These are phyloP conservation scores for Neurospora sp. DNA, from an alignment of 2,329 filamentous ascomycete genomes.

Conservation along the genomic window DNA sequence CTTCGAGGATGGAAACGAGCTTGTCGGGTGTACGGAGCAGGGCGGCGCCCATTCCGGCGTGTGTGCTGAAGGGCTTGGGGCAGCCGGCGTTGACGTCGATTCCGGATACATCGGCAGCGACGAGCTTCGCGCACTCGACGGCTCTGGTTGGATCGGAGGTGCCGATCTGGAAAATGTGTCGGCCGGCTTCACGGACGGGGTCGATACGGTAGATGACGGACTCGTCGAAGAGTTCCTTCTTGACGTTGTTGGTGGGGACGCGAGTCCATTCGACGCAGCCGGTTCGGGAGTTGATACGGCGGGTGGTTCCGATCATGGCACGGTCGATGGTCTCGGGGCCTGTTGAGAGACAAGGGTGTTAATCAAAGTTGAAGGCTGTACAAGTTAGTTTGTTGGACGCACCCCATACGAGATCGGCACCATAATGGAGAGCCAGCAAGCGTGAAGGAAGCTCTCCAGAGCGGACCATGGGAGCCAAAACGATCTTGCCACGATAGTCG, in stretches of 20 bases:
- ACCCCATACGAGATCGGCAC: constrained; percentile 96
- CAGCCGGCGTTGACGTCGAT: constrained; percentile 99
- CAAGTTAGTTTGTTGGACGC: constrained; percentile 19
- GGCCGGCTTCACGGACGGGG: constrained; percentile 62
- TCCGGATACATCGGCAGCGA: constrained; percentile 79
- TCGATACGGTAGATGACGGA: constrained; percentile 79
- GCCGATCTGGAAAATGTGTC: constrained; percentile 84
- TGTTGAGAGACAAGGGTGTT: constrained; percentile 21
- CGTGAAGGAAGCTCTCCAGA: constrained; percentile 92
- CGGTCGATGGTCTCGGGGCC: constrained; percentile 91
- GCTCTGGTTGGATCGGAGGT: constrained; percentile 75
- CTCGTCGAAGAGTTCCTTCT: constrained; percentile 34
- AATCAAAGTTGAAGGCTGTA: neutral
- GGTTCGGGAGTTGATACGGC: constrained; percentile 65
- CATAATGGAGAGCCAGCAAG: constrained; percentile 82
- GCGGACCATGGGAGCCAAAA: constrained; percentile 95
- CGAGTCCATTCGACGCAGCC: constrained; percentile 80
- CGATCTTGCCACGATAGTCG: constrained; percentile 87
- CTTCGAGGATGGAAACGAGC: constrained; percentile 71
- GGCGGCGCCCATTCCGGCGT: constrained; percentile 90
- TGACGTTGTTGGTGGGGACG: constrained; percentile 57
- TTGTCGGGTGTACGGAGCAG: constrained; percentile 76
- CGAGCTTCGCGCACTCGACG: constrained; percentile 71
- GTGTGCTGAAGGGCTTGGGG: constrained; percentile 91
- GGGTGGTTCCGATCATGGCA: constrained; percentile 77